Percentiles rank a stretch among this genome's conserved stretches.
These are phyloP conservation scores for Glycine soja DNA, from an alignment of 306 rosid genomes.

Conservation along the genomic window DNA sequence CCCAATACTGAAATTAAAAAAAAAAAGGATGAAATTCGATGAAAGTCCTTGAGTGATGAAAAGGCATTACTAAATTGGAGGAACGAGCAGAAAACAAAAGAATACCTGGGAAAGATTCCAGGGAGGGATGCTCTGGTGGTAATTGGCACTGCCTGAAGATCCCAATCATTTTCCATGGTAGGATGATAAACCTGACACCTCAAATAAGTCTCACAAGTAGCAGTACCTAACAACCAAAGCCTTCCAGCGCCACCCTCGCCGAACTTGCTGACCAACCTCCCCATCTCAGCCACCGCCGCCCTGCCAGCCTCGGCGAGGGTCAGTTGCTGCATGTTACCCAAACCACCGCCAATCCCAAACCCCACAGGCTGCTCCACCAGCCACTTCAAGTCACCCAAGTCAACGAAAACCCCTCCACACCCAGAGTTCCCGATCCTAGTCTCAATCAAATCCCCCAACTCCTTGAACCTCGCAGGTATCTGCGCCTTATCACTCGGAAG, in stretches of 20 bases:
- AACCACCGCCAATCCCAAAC: constrained; percentile 50
- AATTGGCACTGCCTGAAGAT: constrained; percentile 93
- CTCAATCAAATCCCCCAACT: constrained; percentile 75
- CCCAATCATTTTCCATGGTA: constrained; percentile 98
- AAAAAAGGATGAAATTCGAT: constrained; percentile 1
- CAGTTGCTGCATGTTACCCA: constrained; percentile 65
- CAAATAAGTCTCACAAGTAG: constrained; percentile 96
- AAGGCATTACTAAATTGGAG: background rate
- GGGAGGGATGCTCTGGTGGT: constrained; percentile 70
- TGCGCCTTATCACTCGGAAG: constrained; percentile 65
- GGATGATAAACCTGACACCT: constrained; percentile 99
- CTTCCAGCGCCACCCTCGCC: constrained; percentile 62
- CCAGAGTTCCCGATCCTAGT: constrained; percentile 52
- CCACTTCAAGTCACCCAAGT: constrained; percentile 96
- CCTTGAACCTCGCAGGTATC: constrained; percentile 60
- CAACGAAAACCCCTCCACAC: constrained; percentile 65
- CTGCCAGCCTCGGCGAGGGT: constrained; percentile 76
- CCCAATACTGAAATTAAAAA: background rate
- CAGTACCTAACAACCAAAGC: constrained; percentile 93
- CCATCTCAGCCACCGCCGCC: constrained; percentile 80
- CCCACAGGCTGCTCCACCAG: constrained; percentile 78
- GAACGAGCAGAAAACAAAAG: background rate
- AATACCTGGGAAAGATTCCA: constrained; percentile 78
- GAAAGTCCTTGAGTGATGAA: background rate
- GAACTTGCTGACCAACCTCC: constrained; percentile 63